phyloP scores from a whole-genome alignment of 768 basidiomycete genomes.

The Boletus eberwhitei region DNA sequence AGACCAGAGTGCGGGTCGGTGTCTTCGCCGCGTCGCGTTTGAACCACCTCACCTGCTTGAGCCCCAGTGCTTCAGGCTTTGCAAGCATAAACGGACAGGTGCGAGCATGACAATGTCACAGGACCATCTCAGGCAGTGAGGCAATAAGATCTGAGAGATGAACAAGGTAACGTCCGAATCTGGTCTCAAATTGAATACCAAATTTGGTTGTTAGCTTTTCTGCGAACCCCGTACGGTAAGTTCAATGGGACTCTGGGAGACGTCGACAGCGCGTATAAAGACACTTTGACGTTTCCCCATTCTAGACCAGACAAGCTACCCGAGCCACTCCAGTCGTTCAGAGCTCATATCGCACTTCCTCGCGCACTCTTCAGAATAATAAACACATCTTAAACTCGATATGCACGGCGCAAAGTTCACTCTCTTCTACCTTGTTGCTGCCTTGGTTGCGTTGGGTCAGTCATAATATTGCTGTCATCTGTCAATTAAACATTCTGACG shows the following conservation, averaged over 20 bases:
- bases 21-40: no score
- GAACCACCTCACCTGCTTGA: no score
- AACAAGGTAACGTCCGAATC: conserved; percentile 30
- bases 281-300: neutral
- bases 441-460: conserved; percentile 26
- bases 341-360: neutral
- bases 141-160: neutral
- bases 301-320: neutral
- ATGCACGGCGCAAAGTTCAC: conserved; percentile 30
- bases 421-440: conserved; percentile 29
- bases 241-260: conserved; percentile 26
- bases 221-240: conserved; percentile 25
- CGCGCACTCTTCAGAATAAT: conserved; percentile 24
- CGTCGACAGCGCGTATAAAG: conserved; percentile 26
- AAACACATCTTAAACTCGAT: conserved; percentile 19
- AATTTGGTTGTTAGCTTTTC: conserved; percentile 19
- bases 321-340: conserved; percentile 33
- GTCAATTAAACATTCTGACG: neutral
- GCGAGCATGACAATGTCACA: neutral
- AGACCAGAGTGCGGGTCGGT: no score
- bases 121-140: neutral
- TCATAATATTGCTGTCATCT: neutral
- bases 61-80: no score
- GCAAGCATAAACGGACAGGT: neutral
- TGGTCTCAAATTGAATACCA: conserved; percentile 23